Conservation (phyloP, 768 basidiomycete species). For the Suillus paluster region DNA sequence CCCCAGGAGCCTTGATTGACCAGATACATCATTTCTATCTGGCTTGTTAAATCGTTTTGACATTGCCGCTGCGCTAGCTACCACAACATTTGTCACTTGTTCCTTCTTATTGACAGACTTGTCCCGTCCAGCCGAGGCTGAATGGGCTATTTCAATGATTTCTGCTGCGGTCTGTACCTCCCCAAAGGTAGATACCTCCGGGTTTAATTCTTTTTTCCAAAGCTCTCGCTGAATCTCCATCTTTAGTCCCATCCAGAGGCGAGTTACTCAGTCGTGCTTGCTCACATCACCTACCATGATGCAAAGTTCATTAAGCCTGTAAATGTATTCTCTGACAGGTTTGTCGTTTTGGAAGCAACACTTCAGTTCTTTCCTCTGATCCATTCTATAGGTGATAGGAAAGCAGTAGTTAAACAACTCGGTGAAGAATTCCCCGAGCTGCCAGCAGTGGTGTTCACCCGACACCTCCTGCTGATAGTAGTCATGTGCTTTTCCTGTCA, state of each 20-base stretch:
- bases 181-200: too few species aligned
- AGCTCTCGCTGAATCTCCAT: slow-evolving; percentile 29
- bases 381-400: slow-evolving; percentile 24
- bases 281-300: slow-evolving; percentile 35
- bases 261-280: slow-evolving; percentile 32
- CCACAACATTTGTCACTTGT: too few species aligned
- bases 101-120: too few species aligned
- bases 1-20: too few species aligned
- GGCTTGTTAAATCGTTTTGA: too few species aligned
- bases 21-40: too few species aligned
- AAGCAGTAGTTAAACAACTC: slow-evolving; percentile 44
- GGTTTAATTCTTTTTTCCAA: too few species aligned
- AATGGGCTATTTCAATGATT: too few species aligned
- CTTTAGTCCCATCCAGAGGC: slow-evolving; percentile 40
- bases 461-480: slow-evolving; percentile 38
- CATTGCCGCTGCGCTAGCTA: too few species aligned
- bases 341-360: slow-evolving; percentile 27
- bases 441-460: slow-evolving; percentile 28
- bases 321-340: slow-evolving; percentile 36
- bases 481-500: slow-evolving; percentile 36
- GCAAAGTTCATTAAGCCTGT: slow-evolving; percentile 39
- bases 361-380: slow-evolving; percentile 31
- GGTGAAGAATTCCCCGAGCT: slow-evolving; percentile 32
- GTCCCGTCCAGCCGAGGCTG: too few species aligned
- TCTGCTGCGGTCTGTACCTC: too few species aligned